Evolutionary conservation across 129 eudicot species (phyloP).

Genomic region (Chrysanthemum makinoi): DNA sequence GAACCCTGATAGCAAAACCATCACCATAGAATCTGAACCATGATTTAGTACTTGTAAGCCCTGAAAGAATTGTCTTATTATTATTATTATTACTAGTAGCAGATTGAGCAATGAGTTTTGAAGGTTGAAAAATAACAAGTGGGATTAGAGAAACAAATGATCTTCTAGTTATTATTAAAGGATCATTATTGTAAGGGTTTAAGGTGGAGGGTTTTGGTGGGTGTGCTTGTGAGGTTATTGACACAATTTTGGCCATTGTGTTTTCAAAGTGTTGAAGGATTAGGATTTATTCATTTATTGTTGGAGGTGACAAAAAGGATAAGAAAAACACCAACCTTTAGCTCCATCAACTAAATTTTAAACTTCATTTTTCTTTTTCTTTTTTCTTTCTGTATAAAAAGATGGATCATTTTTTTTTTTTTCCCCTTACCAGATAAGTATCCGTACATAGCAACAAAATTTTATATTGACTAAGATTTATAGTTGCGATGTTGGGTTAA

Average conservation of each 20-base stretch:
- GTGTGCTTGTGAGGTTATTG: conserved; percentile 35
- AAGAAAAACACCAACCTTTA: conserved; percentile 6
- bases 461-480: no score
- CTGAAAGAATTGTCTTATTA: conserved; percentile 56
- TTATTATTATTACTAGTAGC: conserved; percentile 32
- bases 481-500: no score
- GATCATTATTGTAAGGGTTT: background rate
- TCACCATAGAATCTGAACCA: conserved; percentile 88
- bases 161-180: conserved; percentile 35
- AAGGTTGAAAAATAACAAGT: conserved; percentile 24
- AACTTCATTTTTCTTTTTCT: no score
- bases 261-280: conserved; percentile 7
- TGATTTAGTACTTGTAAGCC: conserved; percentile 81
- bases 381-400: no score
- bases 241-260: conserved; percentile 45
- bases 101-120: conserved; percentile 27
- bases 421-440: no score
- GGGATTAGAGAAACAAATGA: conserved; percentile 40
- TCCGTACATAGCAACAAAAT: no score
- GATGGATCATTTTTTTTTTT: no score
- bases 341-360: no score
- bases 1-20: conserved; percentile 88
- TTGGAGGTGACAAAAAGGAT: conserved; percentile 7
- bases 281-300: conserved; percentile 8
- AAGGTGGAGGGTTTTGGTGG: conserved; percentile 34